Conservation (phyloP, 176 grass and related monocot genomes). For the Themeda triandra region DNA sequence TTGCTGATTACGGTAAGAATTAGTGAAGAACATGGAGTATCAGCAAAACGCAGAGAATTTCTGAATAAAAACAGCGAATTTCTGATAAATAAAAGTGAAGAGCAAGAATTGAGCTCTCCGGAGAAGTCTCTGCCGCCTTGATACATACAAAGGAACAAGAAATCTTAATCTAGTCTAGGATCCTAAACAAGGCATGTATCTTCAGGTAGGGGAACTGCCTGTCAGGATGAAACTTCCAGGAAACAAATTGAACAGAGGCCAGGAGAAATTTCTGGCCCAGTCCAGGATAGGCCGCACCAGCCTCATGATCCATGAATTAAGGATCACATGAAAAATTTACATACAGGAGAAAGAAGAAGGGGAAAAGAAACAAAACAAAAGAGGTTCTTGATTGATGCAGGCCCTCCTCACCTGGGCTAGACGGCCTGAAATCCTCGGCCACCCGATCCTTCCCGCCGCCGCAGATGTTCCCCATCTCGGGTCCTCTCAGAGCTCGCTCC, state of each 20-base stretch:
- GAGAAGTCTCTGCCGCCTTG: neutral
- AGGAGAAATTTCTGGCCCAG: neutral
- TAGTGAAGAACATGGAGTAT: neutral
- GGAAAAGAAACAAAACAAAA: neutral
- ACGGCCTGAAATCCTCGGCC: conserved; percentile 38
- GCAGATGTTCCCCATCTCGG: conserved; percentile 67
- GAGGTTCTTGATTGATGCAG: neutral
- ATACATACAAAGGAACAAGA: neutral
- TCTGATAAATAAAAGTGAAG: neutral
- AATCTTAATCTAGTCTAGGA: neutral
- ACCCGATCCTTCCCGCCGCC: conserved; percentile 27
- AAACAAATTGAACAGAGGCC: neutral
- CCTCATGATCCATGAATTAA: neutral
- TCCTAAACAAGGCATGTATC: neutral
- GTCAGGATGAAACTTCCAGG: neutral
- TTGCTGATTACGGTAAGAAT: neutral
- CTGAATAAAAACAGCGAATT: neutral
- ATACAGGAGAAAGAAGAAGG: neutral
- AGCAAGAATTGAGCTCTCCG: neutral
- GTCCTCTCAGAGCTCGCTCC: neutral
- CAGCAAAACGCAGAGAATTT: neutral
- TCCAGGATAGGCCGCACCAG: neutral
- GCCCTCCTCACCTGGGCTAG: conserved; percentile 55
- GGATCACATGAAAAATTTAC: neutral
- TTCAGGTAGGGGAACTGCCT: neutral